phyloP scores from a whole-genome alignment of 306 rosid genomes.

The Betula pendula region DNA sequence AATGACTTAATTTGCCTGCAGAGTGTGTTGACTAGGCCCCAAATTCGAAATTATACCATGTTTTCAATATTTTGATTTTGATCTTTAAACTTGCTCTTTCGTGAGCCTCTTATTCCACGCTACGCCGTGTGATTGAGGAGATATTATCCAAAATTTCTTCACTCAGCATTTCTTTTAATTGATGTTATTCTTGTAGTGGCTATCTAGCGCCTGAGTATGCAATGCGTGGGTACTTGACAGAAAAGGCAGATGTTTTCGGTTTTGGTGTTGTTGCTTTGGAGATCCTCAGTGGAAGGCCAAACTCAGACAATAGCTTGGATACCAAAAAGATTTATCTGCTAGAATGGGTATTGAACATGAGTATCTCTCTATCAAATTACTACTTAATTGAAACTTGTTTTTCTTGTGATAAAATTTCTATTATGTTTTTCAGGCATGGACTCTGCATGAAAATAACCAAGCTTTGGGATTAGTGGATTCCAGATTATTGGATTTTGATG shows the following conservation, averaged over 20 bases:
- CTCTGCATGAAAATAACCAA: slow-evolving; percentile 49
- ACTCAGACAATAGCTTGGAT: slow-evolving; percentile 58
- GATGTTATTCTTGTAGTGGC: slow-evolving; percentile 47
- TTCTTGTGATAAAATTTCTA: neutral
- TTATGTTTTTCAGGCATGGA: slow-evolving; percentile 52
- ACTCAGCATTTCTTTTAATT: neutral
- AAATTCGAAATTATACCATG: neutral
- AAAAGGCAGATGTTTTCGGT: slow-evolving; percentile 82
- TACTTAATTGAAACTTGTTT: neutral
- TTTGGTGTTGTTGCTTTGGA: slow-evolving; percentile 87
- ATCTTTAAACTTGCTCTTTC: neutral
- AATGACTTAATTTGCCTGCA: too few species aligned
- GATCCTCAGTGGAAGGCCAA: slow-evolving; percentile 72
- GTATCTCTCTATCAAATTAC: neutral
- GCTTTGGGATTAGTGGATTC: slow-evolving; percentile 50
- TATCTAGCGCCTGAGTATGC: slow-evolving; percentile 93
- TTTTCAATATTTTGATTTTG: neutral
- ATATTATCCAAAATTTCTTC: neutral
- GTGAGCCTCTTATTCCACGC: neutral
- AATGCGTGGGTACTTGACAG: slow-evolving; percentile 90
- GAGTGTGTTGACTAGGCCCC: neutral
- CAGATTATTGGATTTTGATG: slow-evolving; percentile 33
- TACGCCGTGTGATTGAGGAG: neutral
- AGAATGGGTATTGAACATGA: slow-evolving; percentile 54
- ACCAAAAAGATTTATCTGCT: slow-evolving; percentile 66